These are phyloP conservation scores for Calamus simplicifolius DNA, from an alignment of 176 grass and related monocot species.

Conservation along the genomic window DNA sequence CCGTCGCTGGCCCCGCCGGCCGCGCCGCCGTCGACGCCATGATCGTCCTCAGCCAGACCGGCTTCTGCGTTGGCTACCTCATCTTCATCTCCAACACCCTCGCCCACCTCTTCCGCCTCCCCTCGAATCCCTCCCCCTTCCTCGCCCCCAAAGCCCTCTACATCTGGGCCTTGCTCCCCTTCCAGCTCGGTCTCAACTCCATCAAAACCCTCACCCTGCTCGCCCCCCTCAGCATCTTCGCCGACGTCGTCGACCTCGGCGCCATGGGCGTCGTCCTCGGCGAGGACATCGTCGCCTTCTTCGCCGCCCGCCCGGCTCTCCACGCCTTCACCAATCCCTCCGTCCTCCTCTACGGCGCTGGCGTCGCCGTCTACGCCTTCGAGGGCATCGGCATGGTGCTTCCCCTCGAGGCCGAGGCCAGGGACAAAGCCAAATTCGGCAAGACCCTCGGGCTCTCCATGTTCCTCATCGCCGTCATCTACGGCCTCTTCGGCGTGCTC, in stretches of 20 bases:
- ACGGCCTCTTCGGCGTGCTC: slow-evolving; percentile 79
- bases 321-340: slow-evolving; percentile 44
- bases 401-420: slow-evolving; percentile 75
- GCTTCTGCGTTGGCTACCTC: slow-evolving; percentile 91
- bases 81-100: slow-evolving; percentile 88
- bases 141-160: slow-evolving; percentile 61
- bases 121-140: slow-evolving; percentile 15
- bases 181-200: slow-evolving; percentile 91
- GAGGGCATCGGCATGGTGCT: slow-evolving; percentile 93
- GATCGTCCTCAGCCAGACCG: slow-evolving; percentile 94
- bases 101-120: slow-evolving; percentile 49
- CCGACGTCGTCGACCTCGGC: slow-evolving; percentile 80
- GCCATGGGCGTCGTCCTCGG: slow-evolving; percentile 90
- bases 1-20: slow-evolving; percentile 42
- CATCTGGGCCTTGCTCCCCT: slow-evolving; percentile 73
- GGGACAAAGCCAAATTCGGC: slow-evolving; percentile 68
- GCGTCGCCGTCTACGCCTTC: slow-evolving; percentile 93
- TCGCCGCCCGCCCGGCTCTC: slow-evolving; percentile 37
- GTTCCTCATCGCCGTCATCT: slow-evolving; percentile 71
- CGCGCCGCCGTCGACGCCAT: slow-evolving; percentile 67
- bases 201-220: slow-evolving; percentile 94
- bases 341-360: slow-evolving; percentile 73
- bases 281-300: slow-evolving; percentile 52
- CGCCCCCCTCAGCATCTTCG: slow-evolving; percentile 86
- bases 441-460: slow-evolving; percentile 67